phyloP scores from a whole-genome alignment of 1,139 yeast species.

The Barnettozyma hawaiiensis region DNA sequence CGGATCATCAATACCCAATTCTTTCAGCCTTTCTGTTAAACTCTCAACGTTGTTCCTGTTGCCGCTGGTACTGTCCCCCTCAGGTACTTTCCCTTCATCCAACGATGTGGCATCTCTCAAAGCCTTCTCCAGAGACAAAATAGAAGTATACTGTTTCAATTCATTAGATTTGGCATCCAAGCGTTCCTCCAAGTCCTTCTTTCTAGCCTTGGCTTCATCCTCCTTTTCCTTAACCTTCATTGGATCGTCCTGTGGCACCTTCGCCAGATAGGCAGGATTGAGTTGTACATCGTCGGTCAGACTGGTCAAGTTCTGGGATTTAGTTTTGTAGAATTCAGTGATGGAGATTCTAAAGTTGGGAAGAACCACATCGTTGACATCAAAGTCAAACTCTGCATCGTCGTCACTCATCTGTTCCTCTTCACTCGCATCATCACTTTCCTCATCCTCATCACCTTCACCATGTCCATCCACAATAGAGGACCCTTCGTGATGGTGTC shows the following conservation, averaged over 20 bases:
- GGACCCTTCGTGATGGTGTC: slow-evolving; percentile 11
- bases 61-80: too few species aligned
- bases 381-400: slow-evolving; percentile 54
- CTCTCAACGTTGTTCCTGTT: slow-evolving; percentile 36
- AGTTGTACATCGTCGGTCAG: slow-evolving; percentile 8
- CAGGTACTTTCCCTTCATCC: slow-evolving; percentile 41
- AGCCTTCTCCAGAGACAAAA: slow-evolving; percentile 56
- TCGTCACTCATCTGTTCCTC: slow-evolving; percentile 66
- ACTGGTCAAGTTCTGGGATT: slow-evolving; percentile 5
- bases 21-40: slow-evolving; percentile 33
- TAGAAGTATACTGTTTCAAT: slow-evolving; percentile 48
- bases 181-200: slow-evolving; percentile 9
- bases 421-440: slow-evolving; percentile 45
- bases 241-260: slow-evolving; percentile 9
- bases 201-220: slow-evolving; percentile 3
- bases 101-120: slow-evolving; percentile 52
- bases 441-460: slow-evolving; percentile 18
- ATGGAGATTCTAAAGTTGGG: slow-evolving; percentile 46
- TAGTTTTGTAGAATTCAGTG: slow-evolving; percentile 19
- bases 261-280: slow-evolving; percentile 1
- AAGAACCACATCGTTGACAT: slow-evolving; percentile 53
- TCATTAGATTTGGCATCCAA: slow-evolving; percentile 38
- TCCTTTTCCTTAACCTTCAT: slow-evolving; percentile 18
- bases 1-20: slow-evolving; percentile 23
- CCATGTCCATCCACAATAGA: slow-evolving; percentile 15